A percentile compares a stretch with the other conserved stretches of the same genome.
Conservation (phyloP, 2,329 filamentous ascomycete genomes). For the Alternaria tenuissima region DNA sequence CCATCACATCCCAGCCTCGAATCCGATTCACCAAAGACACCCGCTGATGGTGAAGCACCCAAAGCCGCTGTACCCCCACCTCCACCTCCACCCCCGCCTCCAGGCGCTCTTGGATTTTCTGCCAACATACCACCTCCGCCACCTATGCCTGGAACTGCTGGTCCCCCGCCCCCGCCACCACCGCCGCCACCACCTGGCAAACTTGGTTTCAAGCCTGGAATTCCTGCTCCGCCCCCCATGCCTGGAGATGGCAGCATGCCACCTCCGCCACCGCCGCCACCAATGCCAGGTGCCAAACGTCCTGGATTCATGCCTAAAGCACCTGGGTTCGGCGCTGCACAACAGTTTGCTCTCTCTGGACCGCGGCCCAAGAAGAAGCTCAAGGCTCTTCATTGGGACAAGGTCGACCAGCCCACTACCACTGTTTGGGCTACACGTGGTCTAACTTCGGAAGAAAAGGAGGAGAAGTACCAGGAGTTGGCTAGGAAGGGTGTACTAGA, state of each 20-base stretch:
- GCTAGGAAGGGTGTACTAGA: conserved; percentile 95
- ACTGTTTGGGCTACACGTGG: conserved; percentile 92
- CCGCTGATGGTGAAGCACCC: conserved; percentile 62
- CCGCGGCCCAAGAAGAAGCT: conserved; percentile 98
- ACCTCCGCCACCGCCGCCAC: conserved; percentile 67
- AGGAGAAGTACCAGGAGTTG: conserved; percentile 94
- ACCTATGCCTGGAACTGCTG: conserved; percentile 58
- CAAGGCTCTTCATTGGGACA: conserved; percentile 99
- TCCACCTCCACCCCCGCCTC: conserved; percentile 52
- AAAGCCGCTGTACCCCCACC: conserved; percentile 55
- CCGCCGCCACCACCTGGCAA: conserved; percentile 60
- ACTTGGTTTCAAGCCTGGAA: conserved; percentile 50
- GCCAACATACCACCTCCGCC: conserved; percentile 54
- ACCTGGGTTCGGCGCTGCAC: conserved; percentile 58
- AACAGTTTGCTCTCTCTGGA: conserved; percentile 75
- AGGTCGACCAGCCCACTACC: conserved; percentile 89
- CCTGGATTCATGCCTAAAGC: conserved; percentile 79
- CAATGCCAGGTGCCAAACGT: conserved; percentile 63
- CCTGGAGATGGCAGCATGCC: conserved; percentile 58
- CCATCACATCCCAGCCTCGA: conserved; percentile 79
- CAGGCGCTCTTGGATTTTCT: conserved; percentile 50
- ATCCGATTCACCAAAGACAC: conserved; percentile 72
- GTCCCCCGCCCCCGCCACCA: conserved; percentile 58
- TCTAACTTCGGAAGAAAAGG: conserved; percentile 85
- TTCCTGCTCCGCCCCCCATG: conserved; percentile 59